phyloP scores from a whole-genome alignment of 495 filamentous ascomycete species.

The Friedmanniomyces simplex region DNA sequence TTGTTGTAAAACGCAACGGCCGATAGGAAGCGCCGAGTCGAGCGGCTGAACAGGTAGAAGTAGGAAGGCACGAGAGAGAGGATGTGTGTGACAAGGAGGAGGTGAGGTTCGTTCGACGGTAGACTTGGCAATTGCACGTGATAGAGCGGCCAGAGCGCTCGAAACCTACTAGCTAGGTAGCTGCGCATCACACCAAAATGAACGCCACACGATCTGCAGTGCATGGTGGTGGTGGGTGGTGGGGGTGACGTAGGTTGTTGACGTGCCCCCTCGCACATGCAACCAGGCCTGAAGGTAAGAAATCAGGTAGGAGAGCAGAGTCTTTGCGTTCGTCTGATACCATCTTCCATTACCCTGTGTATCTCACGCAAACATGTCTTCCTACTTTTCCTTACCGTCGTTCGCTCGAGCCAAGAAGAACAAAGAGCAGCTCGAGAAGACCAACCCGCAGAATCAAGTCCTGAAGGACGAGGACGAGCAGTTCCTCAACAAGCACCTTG shows the following conservation, averaged over 20 bases:
- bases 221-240: background rate
- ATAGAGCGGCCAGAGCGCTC: background rate
- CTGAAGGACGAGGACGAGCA: slow-evolving; percentile 32
- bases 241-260: background rate
- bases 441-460: slow-evolving; percentile 23
- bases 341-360: background rate
- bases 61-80: background rate
- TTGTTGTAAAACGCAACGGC: no score
- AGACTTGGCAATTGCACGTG: background rate
- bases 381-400: slow-evolving; percentile 19
- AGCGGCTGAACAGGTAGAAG: background rate
- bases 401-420: slow-evolving; percentile 24
- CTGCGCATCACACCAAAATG: no score
- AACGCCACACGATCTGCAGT: background rate
- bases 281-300: background rate
- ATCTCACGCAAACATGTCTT: slow-evolving; percentile 8
- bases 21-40: no score
- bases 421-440: slow-evolving; percentile 21
- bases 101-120: background rate
- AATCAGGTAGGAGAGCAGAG: background rate
- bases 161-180: no score
- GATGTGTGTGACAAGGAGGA: background rate
- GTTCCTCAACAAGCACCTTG: slow-evolving; percentile 30
- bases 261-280: background rate
- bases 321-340: background rate